phyloP scores from a whole-genome alignment of 1,139 yeast genomes.

The Pichia sp. region DNA sequence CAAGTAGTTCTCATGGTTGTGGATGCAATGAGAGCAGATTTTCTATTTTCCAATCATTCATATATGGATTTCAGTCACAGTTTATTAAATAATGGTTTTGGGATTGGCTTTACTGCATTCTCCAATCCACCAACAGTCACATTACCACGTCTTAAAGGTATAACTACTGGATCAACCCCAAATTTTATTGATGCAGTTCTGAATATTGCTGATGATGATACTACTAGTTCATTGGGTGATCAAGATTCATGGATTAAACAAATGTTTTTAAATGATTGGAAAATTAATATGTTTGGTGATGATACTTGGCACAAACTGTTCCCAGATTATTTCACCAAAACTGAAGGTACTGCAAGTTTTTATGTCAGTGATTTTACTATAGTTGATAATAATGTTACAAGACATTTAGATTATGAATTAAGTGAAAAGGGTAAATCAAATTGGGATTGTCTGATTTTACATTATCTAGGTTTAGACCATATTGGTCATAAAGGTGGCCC shows the following conservation, averaged over 20 bases:
- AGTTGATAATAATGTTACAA: constrained; percentile 87
- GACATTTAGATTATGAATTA: constrained; percentile 65
- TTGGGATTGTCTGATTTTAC: constrained; percentile 88
- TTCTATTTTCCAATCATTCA: constrained; percentile 59
- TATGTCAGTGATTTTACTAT: constrained; percentile 92
- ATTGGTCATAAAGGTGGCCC: constrained; percentile 98
- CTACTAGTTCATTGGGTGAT: constrained; percentile 62
- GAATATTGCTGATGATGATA: constrained; percentile 89
- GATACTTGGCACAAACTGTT: constrained; percentile 95
- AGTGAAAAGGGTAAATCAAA: constrained; percentile 25
- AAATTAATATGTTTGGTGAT: constrained; percentile 85
- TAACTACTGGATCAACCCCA: constrained; percentile 78
- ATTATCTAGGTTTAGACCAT: constrained; percentile 91
- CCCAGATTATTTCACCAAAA: constrained; percentile 54
- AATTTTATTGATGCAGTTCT: constrained; percentile 80
- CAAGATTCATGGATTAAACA: constrained; percentile 90
- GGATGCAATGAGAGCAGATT: constrained; percentile 90
- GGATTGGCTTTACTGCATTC: constrained; percentile 83
- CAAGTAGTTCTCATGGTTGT: constrained; percentile 76
- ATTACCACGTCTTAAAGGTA: constrained; percentile 69
- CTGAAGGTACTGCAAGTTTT: constrained; percentile 89
- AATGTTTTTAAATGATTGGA: constrained; percentile 38
- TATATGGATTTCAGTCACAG: constrained; percentile 63
- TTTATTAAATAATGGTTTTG: constrained; percentile 60
- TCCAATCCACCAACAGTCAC: constrained; percentile 88